Evolutionary conservation across 129 eudicot genomes (phyloP).

Genomic region (Tagetes erecta): DNA sequence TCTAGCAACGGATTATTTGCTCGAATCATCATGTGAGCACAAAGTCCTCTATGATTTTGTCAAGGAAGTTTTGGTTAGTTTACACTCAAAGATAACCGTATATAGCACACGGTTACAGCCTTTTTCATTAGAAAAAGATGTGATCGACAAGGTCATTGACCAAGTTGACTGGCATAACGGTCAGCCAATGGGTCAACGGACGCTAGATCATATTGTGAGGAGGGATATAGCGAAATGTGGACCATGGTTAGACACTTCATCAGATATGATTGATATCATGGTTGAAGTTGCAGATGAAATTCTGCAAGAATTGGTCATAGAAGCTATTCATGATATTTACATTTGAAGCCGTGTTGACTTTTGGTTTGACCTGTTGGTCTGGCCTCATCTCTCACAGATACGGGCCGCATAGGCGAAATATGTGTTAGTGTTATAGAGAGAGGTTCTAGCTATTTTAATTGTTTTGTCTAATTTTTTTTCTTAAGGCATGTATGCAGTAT

Average conservation of each 20-base stretch:
- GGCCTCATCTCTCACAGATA: background rate
- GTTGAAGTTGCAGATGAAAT: slow-evolving; percentile 49
- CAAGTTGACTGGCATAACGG: slow-evolving; percentile 49
- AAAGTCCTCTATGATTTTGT: slow-evolving; percentile 52
- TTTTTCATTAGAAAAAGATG: slow-evolving; percentile 38
- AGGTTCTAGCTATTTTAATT: slow-evolving; percentile 19
- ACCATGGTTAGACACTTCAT: slow-evolving; percentile 48
- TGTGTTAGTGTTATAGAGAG: slow-evolving; percentile 17
- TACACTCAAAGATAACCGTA: slow-evolving; percentile 30
- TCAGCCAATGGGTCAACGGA: slow-evolving; percentile 37
- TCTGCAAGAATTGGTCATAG: slow-evolving; percentile 43
- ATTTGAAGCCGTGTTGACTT: slow-evolving; percentile 26
- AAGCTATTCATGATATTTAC: slow-evolving; percentile 27
- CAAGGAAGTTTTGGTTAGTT: slow-evolving; percentile 48
- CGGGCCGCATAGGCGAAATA: background rate
- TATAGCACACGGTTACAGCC: slow-evolving; percentile 30
- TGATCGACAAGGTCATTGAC: slow-evolving; percentile 51
- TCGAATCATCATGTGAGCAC: slow-evolving; percentile 34
- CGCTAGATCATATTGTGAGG: slow-evolving; percentile 47
- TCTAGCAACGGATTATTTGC: slow-evolving; percentile 18
- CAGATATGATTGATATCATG: slow-evolving; percentile 44
- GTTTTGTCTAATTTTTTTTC: slow-evolving; percentile 26
- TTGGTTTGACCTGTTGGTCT: slow-evolving; percentile 23
- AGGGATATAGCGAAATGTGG: slow-evolving; percentile 46
- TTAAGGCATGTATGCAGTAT: slow-evolving; percentile 19